Conservation (phyloP, 2,329 filamentous ascomycete species). For the Pseudogymnoascus sp. region DNA sequence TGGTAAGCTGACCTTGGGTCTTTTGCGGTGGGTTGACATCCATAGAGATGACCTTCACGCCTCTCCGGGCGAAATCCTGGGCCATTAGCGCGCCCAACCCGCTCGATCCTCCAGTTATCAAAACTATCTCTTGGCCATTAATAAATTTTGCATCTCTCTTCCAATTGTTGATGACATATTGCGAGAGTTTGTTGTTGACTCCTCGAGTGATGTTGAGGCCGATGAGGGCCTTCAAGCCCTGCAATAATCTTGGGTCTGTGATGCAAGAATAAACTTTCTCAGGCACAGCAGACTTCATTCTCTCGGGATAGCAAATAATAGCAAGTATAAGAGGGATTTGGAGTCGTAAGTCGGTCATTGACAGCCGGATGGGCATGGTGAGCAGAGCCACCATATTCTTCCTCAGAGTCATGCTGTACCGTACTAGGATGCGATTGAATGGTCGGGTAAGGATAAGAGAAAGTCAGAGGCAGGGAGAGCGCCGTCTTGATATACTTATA, state of each 20-base stretch:
- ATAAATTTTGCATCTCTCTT: conserved; percentile 45
- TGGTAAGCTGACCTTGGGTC: not conserved
- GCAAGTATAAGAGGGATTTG: conserved; percentile 17
- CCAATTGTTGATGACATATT: conserved; percentile 42
- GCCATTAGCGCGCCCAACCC: conserved; percentile 65
- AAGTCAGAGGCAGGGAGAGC: not conserved
- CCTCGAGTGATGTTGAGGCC: conserved; percentile 24
- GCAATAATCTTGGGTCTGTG: not conserved
- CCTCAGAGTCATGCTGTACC: not conserved
- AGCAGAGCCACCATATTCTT: not conserved
- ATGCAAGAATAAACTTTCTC: not conserved
- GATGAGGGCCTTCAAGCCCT: not conserved
- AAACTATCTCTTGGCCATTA: conserved; percentile 60
- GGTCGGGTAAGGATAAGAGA: not conserved
- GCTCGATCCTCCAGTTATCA: conserved; percentile 65
- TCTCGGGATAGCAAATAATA: not conserved
- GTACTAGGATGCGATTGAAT: not conserved
- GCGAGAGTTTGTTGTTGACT: conserved; percentile 45
- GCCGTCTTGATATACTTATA: not conserved
- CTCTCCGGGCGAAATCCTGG: conserved; percentile 51
- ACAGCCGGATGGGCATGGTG: not conserved
- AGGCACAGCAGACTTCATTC: not conserved
- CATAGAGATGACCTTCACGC: conserved; percentile 61
- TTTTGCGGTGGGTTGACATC: conserved; percentile 52
- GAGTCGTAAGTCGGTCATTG: not conserved